Evolutionary conservation across 2,329 filamentous ascomycete species (phyloP), one percentile per base, ranked within the genome.

Genomic region (Tolypocladium capitatum): DNA sequence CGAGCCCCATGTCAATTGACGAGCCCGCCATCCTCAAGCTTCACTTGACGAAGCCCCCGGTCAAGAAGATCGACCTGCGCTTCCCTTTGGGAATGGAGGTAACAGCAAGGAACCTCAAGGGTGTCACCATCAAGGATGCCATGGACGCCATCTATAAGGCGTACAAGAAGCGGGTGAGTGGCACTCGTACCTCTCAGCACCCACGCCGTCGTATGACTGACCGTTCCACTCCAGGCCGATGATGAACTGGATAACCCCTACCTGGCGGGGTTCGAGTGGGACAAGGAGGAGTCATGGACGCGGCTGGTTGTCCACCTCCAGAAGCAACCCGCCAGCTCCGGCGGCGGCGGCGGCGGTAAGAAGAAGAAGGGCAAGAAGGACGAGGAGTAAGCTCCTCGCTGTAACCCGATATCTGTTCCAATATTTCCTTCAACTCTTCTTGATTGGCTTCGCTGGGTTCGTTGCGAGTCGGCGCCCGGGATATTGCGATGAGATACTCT

Each of bases 91-190:
- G 91, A 46, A 78, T 92, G 48, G 83, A 91, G 62, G 86, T 96
- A 56, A 86, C 84, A 31, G 91, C 89, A 62, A 80, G 91, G 61
- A 97, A 96, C 70, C 72, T 90, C 59, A 91, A 90, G 68, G 91
- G 91, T 48, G 89, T 97, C 56, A 97, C 91, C 49, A 91, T 97
- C 75, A 96, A 96, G 75, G 91, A 97, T 68, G 89, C 89, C 49
- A 65, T 95, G 66, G 90, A 96, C 66, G 91, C 88, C 60, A 96
- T 97, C 69, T 76, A 95, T 76, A 96, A 95, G 75, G 80, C 86
- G 58, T 94, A 87, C 76, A 94, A 94, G 79, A 96, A 96, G 81
- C 84, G 90, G 79, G 91, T 90, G 69, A 58, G 80, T 66, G 41
- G 14, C 43, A 18, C 5, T 13, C 11, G 5, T 1, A 24, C 28